phyloP scores from a whole-genome alignment of 2,329 filamentous ascomycete genomes.

The Purpureocillium takamizusanense region DNA sequence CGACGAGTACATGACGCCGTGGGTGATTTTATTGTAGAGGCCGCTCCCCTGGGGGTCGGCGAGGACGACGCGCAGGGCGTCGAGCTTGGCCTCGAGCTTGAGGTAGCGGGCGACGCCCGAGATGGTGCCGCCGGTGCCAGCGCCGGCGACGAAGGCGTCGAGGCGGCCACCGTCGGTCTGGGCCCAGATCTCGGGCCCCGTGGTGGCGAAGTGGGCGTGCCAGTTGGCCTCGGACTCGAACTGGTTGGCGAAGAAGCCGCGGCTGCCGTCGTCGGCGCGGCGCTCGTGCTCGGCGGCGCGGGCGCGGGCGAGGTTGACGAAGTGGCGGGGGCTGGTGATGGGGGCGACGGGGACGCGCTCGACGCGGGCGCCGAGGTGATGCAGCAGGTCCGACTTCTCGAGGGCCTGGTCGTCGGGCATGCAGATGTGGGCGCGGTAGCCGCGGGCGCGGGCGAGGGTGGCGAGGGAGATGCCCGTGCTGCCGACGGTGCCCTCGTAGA shows the following conservation, averaged over 20 bases:
- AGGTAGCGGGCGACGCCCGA: conserved; percentile 77
- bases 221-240: conserved; percentile 91
- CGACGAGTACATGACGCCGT: conserved; percentile 89
- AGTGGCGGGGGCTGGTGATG: conserved; percentile 88
- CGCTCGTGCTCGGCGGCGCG: conserved; percentile 67
- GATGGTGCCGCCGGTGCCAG: conserved; percentile 90
- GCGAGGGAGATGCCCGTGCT: conserved; percentile 94
- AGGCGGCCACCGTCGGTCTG: conserved; percentile 62
- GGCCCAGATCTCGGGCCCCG: conserved; percentile 79
- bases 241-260: conserved; percentile 91
- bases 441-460: conserved; percentile 75
- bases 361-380: conserved; percentile 85
- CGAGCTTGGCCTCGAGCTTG: conserved; percentile 58
- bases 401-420: conserved; percentile 88
- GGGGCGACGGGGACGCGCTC: conserved; percentile 85
- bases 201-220: conserved; percentile 70
- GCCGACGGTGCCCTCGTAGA: conserved; percentile 96
- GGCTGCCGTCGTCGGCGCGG: conserved; percentile 46
- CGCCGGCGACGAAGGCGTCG: conserved; percentile 86
- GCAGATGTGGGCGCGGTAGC: conserved; percentile 90
- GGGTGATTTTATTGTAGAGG: conserved; percentile 81
- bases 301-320: conserved; percentile 80
- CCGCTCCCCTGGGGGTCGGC: conserved; percentile 94
- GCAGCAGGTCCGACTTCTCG: conserved; percentile 84
- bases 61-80: conserved; percentile 61